phyloP scores from a whole-genome alignment of 2,329 filamentous ascomycete species.

The Albophoma yamanashiensis region DNA sequence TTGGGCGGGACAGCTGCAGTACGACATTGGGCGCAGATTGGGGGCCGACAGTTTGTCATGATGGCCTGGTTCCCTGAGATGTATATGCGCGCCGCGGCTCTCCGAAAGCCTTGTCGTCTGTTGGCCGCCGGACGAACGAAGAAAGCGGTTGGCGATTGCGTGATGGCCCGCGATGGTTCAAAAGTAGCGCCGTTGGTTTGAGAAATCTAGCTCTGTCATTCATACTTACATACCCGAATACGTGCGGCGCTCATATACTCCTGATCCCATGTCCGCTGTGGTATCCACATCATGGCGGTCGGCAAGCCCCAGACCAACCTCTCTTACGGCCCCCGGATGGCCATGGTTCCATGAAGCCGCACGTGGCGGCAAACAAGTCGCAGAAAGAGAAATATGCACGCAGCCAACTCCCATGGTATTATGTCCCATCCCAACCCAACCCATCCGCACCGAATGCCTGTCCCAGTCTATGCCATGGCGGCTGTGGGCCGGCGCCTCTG shows the following conservation, averaged over 20 bases:
- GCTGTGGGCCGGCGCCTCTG: slow-evolving; percentile 16
- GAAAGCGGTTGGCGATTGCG: background rate
- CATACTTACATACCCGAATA: background rate
- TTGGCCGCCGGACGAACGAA: background rate
- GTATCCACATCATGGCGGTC: background rate
- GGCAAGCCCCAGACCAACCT: background rate
- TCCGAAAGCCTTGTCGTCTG: background rate
- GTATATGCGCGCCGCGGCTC: background rate
- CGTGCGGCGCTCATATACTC: background rate
- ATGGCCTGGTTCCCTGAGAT: background rate
- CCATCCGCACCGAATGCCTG: too few species aligned
- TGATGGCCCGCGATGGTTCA: background rate
- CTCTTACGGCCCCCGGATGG: background rate
- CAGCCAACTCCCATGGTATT: background rate
- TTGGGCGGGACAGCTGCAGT: background rate
- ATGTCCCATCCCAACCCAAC: background rate
- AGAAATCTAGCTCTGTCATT: background rate
- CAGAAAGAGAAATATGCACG: background rate
- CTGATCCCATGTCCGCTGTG: background rate
- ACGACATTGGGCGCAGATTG: background rate
- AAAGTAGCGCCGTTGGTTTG: background rate
- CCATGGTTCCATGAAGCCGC: background rate
- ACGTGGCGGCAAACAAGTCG: background rate
- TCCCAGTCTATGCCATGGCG: slow-evolving; percentile 13
- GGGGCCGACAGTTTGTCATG: background rate